phyloP scores from a whole-genome alignment of 202 grass and related monocot species.

The Musa balbisiana region DNA sequence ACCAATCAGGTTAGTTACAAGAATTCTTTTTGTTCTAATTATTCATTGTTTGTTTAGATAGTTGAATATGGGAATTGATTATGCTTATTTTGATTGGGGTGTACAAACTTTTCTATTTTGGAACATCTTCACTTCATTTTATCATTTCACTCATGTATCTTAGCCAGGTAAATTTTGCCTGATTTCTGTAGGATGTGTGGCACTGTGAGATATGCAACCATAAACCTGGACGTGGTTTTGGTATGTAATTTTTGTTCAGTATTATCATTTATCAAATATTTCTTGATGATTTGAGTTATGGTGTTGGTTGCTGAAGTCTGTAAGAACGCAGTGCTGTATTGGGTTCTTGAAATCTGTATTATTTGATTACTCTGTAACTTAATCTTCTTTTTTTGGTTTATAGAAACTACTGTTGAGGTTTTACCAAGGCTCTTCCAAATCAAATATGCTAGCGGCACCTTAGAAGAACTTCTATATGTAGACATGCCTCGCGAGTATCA shows the following conservation, averaged over 20 bases:
- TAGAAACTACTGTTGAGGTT: constrained; percentile 96
- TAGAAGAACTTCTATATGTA: constrained; percentile 92
- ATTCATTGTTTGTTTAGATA: neutral
- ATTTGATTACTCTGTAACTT: too few relatives aligned
- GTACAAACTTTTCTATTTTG: neutral
- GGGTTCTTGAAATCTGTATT: too few relatives aligned
- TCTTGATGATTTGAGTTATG: constrained; percentile 10
- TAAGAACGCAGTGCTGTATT: too few relatives aligned
- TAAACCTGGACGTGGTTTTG: constrained; percentile 89
- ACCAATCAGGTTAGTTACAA: constrained; percentile 10
- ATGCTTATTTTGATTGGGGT: neutral
- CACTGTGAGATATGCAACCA: constrained; percentile 97
- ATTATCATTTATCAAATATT: neutral
- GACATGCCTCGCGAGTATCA: constrained; percentile 92
- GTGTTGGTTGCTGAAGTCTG: neutral
- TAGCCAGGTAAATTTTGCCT: constrained; percentile 9
- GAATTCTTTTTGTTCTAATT: neutral
- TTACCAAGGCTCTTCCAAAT: constrained; percentile 93
- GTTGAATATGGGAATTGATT: neutral
- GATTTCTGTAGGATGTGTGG: constrained; percentile 76
- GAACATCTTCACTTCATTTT: neutral
- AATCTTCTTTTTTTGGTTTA: neutral
- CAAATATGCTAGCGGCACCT: constrained; percentile 92
- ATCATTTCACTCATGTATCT: neutral
- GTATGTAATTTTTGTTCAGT: constrained; percentile 40